These are phyloP conservation scores for Gleditsia sinensis DNA, from an alignment of 306 rosid genomes.

Conservation along the genomic window DNA sequence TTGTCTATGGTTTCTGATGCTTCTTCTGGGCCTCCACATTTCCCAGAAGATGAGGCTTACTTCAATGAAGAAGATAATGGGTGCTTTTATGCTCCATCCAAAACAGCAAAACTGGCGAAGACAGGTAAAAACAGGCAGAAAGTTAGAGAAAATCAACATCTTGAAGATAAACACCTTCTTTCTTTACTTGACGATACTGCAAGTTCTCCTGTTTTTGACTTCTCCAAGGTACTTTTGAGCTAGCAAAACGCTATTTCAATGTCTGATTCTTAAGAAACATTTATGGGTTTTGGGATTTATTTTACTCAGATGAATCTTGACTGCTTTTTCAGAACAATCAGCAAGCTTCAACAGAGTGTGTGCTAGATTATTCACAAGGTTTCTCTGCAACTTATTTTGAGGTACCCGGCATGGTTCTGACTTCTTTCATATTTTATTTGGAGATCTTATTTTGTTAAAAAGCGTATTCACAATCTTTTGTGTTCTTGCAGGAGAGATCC, in stretches of 20 bases:
- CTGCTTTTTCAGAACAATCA: slow-evolving; percentile 54
- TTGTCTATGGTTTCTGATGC: slow-evolving; percentile 99
- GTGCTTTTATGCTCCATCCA: slow-evolving; percentile 46
- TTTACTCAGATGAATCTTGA: slow-evolving; percentile 18
- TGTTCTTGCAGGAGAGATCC: slow-evolving; percentile 63
- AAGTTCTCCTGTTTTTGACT: slow-evolving; percentile 69
- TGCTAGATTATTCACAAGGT: slow-evolving; percentile 74
- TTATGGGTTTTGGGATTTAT: neutral
- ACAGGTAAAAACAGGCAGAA: slow-evolving; percentile 50
- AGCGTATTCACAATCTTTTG: slow-evolving; percentile 8
- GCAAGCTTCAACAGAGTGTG: slow-evolving; percentile 58
- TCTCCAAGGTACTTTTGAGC: slow-evolving; percentile 53
- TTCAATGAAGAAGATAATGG: slow-evolving; percentile 46
- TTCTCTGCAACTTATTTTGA: slow-evolving; percentile 76
- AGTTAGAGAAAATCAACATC: slow-evolving; percentile 40
- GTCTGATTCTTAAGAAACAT: neutral
- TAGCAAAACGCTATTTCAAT: neutral
- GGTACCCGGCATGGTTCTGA: slow-evolving; percentile 48
- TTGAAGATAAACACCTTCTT: slow-evolving; percentile 41
- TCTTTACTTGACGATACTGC: slow-evolving; percentile 88
- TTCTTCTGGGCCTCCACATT: slow-evolving; percentile 99
- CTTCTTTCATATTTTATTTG: neutral
- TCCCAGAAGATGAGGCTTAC: slow-evolving; percentile 50
- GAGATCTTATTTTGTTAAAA: slow-evolving; percentile 5
- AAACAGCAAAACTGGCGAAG: slow-evolving; percentile 37